These are phyloP conservation scores for Baeospora myosura DNA, from an alignment of 1,284 basidiomycete genomes.

Conservation along the genomic window DNA sequence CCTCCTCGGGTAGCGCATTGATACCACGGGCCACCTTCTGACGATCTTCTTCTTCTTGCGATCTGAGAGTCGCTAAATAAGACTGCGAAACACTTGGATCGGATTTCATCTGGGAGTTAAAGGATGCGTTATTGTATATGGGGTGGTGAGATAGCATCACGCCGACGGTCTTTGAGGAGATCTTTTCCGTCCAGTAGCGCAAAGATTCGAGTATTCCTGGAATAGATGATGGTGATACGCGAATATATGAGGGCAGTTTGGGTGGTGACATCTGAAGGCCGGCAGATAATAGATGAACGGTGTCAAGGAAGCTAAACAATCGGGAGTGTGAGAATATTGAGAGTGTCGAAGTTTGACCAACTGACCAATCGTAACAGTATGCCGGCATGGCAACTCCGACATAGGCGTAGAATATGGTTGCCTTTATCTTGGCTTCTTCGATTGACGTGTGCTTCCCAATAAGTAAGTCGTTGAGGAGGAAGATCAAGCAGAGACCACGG, in stretches of 20 bases:
- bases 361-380: slow-evolving; percentile 5
- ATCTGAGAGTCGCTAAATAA: too few species aligned
- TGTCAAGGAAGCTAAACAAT: too few species aligned
- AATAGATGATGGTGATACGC: slow-evolving; percentile 8
- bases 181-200: slow-evolving; percentile 6
- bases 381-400: slow-evolving; percentile 6
- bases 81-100: too few species aligned
- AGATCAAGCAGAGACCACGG: slow-evolving; percentile 18
- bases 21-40: too few species aligned
- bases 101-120: too few species aligned
- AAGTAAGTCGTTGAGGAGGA: slow-evolving; percentile 15
- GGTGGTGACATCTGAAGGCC: slow-evolving; percentile 3
- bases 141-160: not conserved
- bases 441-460: slow-evolving; percentile 2
- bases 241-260: slow-evolving; percentile 13
- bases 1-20: too few species aligned
- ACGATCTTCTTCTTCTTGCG: too few species aligned
- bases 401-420: slow-evolving; percentile 4
- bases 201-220: slow-evolving; percentile 8
- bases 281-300: not conserved
- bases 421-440: slow-evolving; percentile 1
- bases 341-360: not conserved
- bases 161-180: not conserved
- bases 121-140: not conserved
- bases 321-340: too few species aligned